Percentiles rank a stretch among this genome's conserved stretches.
Evolutionary conservation across 306 rosid species (phyloP).

Genomic region (Lathyrus sativus): DNA sequence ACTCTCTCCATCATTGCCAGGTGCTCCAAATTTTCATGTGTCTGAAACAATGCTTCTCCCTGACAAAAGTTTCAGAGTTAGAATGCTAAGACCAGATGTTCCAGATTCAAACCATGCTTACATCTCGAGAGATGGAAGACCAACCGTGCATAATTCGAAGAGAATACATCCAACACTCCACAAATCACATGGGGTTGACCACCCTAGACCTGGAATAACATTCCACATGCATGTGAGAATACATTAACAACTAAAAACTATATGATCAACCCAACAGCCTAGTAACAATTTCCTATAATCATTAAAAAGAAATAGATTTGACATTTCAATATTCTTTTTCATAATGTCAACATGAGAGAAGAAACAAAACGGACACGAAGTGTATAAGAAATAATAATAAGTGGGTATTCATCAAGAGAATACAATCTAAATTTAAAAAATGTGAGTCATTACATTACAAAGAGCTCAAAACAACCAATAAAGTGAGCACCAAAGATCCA

Average conservation of each 20-base stretch:
- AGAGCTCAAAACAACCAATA: slow-evolving; percentile 17
- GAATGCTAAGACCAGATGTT: slow-evolving; percentile 29
- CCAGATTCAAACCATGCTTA: slow-evolving; percentile 36
- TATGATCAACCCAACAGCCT: slow-evolving; percentile 8
- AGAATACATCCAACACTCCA: slow-evolving; percentile 97
- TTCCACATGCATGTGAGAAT: slow-evolving; percentile 39
- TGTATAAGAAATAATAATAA: neutral
- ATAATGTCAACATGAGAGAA: neutral
- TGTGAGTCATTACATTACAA: neutral
- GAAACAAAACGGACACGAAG: neutral
- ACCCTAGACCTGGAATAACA: slow-evolving; percentile 79
- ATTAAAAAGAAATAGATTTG: slow-evolving; percentile 11
- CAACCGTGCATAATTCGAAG: slow-evolving; percentile 72
- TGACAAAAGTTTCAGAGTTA: slow-evolving; percentile 49
- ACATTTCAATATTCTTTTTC: neutral
- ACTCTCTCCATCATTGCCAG: slow-evolving; percentile 94
- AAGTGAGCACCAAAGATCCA: slow-evolving; percentile 20
- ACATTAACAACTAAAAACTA: slow-evolving; percentile 23
- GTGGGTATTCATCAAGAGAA: neutral
- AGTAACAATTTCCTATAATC: slow-evolving; percentile 2
- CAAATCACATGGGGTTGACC: slow-evolving; percentile 87
- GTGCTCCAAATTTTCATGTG: slow-evolving; percentile 94
- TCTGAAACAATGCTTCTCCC: slow-evolving; percentile 93
- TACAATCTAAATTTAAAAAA: neutral
- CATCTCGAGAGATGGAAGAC: slow-evolving; percentile 41